Conservation (phyloP, 2,329 filamentous ascomycete genomes). For the Aspergillus fructus region DNA sequence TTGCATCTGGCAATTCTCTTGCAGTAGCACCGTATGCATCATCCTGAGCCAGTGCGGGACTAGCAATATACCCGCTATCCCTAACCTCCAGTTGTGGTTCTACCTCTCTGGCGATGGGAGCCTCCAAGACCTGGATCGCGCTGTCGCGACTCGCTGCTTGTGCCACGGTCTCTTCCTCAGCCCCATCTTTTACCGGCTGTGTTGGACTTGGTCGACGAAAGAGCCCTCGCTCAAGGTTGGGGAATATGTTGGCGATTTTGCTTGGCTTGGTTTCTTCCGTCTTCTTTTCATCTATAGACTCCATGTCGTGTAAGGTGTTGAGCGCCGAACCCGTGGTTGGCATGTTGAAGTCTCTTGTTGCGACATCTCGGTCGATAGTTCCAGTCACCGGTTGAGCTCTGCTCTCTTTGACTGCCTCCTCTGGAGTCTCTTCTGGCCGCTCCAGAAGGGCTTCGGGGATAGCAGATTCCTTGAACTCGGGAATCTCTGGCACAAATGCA, state of each 20-base stretch:
- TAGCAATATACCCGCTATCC: slow-evolving; percentile 47
- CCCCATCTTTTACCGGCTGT: slow-evolving; percentile 37
- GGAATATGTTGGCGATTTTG: slow-evolving; percentile 36
- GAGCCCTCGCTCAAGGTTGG: slow-evolving; percentile 33
- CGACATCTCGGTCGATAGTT: background rate
- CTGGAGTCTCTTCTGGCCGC: slow-evolving; percentile 15
- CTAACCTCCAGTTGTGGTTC: slow-evolving; percentile 26
- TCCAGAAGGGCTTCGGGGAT: slow-evolving; percentile 24
- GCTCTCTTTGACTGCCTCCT: slow-evolving; percentile 10
- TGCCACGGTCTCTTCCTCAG: slow-evolving; percentile 39
- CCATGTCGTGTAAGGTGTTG: slow-evolving; percentile 10
- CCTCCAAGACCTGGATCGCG: slow-evolving; percentile 47
- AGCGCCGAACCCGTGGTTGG: background rate
- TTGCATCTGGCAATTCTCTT: slow-evolving; percentile 6
- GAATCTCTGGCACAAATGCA: slow-evolving; percentile 24
- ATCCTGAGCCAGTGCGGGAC: slow-evolving; percentile 11
- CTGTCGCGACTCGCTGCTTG: slow-evolving; percentile 43
- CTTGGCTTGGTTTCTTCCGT: slow-evolving; percentile 23
- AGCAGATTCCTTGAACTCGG: slow-evolving; percentile 29
- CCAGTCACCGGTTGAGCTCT: background rate
- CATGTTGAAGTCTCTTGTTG: background rate
- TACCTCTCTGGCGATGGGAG: slow-evolving; percentile 32
- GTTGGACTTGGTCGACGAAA: slow-evolving; percentile 28
- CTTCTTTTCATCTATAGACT: slow-evolving; percentile 8
- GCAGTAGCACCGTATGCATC: slow-evolving; percentile 4